Evolutionary conservation across 1,139 yeast species (phyloP), one percentile per base, ranked within the genome.

Genomic region (Taphrina deformans): DNA sequence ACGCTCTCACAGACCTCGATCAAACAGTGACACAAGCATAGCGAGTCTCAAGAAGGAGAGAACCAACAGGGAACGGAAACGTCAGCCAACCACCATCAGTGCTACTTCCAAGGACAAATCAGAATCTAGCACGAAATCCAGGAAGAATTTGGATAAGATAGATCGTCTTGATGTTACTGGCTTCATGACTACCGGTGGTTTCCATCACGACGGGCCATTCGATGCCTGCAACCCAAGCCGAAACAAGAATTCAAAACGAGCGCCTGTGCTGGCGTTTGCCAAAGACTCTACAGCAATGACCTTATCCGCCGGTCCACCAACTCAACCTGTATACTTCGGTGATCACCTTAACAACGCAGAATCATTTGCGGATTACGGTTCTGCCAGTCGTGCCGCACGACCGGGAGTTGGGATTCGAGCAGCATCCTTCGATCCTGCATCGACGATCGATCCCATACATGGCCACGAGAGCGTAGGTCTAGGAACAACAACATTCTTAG

Each of bases 191-290:
- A 87, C 89, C 51, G 88, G 69, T 9, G 55, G 89, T 29, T 93
- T 93, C 81, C 99, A 93, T 76, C 99, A 93, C 75, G 99, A 93
- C 76, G 99, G 99, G 14, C 99, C 99, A 18, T 93, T 93, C 75
- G 99, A 93, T 76, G 99, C 99, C 1, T 92, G 98, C 76, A 88
- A 96, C 4, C 98, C 99, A 5, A 96, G 89, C 76, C 86, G 98
- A 75, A 93, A 93, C 78, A 89, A 88, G 77, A 83, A 88, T 74
- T 79, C 79, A 31, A 70, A 71, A 52, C 87, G 85, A 74, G 96
- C 97, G 0, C 99, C 99, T 1, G 97, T 93, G 27, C 81, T 86
- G 79, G 99, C 99, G 0, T 93, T 91, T 81, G 97, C 97, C 1
- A 88, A 83, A 4, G 96, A 92, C 77, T 97, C 98, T 0, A 97